A percentile compares a stretch with the other conserved stretches of the same genome.
Conservation (phyloP, 2,329 filamentous ascomycete species). For the Monosporascus sp. region DNA sequence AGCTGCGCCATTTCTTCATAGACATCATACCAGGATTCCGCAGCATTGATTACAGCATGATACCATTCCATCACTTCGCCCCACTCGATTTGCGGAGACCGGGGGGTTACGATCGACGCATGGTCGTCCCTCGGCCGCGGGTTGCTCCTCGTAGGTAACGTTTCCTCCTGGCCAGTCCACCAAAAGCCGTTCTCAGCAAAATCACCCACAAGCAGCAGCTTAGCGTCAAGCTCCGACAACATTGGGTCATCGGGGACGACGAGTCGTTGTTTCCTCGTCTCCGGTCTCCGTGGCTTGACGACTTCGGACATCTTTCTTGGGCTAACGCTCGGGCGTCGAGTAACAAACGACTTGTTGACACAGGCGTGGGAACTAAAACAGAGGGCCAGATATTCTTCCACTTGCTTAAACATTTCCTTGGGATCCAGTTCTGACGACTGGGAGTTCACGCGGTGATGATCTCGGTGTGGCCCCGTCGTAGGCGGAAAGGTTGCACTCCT, state of each 20-base stretch:
- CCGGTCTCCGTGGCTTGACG: constrained; percentile 25
- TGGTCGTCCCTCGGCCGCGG: constrained; percentile 29
- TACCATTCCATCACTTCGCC: constrained; percentile 69
- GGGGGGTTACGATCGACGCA: constrained; percentile 44
- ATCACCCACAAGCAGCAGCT: constrained; percentile 67
- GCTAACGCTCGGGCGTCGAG: constrained; percentile 34
- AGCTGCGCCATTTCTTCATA: constrained; percentile 48
- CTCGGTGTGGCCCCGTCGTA: constrained; percentile 2
- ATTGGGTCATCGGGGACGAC: constrained; percentile 30
- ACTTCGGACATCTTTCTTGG: constrained; percentile 22
- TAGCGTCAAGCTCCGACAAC: constrained; percentile 65
- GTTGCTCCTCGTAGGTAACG: constrained; percentile 26
- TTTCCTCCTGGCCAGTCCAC: constrained; percentile 61
- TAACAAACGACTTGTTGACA: constrained; percentile 72
- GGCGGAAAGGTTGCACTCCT: constrained; percentile 16
- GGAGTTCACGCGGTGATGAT: constrained; percentile 2
- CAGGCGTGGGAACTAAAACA: constrained; percentile 66
- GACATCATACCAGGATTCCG: constrained; percentile 57
- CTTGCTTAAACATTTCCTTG: constrained; percentile 62
- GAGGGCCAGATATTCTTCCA: constrained; percentile 72
- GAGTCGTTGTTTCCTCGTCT: constrained; percentile 28
- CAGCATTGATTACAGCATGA: constrained; percentile 60
- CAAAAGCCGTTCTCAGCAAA: constrained; percentile 76
- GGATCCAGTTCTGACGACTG: constrained; percentile 29
- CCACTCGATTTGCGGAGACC: constrained; percentile 73